Evolutionary conservation across 2,329 filamentous ascomycete species (phyloP).

Genomic region (Hypoxylon sp.): DNA sequence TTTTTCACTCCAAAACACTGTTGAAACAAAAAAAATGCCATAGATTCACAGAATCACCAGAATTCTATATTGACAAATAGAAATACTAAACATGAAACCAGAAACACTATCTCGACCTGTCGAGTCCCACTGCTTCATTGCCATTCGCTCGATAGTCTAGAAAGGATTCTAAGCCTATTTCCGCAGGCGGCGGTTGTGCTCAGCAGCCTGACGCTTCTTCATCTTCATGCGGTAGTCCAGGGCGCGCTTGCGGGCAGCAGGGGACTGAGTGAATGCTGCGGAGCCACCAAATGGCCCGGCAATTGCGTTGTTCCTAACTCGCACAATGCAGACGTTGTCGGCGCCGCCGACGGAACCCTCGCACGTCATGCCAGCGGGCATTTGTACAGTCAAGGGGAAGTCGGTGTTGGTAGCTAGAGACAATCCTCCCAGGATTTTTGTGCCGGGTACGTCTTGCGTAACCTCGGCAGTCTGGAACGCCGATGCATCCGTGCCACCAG

Average conservation of each 20-base stretch:
- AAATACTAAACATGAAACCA: slow-evolving; percentile 12
- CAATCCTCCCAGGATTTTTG: slow-evolving; percentile 70
- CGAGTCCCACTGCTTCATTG: slow-evolving; percentile 17
- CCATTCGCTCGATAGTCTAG: slow-evolving; percentile 1
- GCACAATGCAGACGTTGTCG: slow-evolving; percentile 74
- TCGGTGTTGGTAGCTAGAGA: slow-evolving; percentile 73
- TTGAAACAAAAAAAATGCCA: neutral
- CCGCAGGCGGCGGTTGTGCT: slow-evolving; percentile 46
- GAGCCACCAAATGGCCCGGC: slow-evolving; percentile 78
- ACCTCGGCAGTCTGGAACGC: slow-evolving; percentile 74
- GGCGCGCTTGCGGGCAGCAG: slow-evolving; percentile 72
- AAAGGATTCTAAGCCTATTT: neutral
- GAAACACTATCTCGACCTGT: slow-evolving; percentile 7
- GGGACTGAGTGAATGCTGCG: slow-evolving; percentile 74
- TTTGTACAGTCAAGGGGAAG: slow-evolving; percentile 75
- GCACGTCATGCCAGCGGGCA: slow-evolving; percentile 78
- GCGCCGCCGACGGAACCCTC: slow-evolving; percentile 71
- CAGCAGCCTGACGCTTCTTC: slow-evolving; percentile 56
- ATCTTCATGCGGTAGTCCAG: slow-evolving; percentile 65
- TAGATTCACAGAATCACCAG: slow-evolving; percentile 19
- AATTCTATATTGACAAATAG: slow-evolving; percentile 23
- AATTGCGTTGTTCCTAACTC: slow-evolving; percentile 72
- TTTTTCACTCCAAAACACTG: neutral
- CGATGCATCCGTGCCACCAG: slow-evolving; percentile 70
- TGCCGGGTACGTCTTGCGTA: slow-evolving; percentile 72